Evolutionary conservation across 1,284 basidiomycete species (phyloP).

Genomic region (Farysia itapuensis): DNA sequence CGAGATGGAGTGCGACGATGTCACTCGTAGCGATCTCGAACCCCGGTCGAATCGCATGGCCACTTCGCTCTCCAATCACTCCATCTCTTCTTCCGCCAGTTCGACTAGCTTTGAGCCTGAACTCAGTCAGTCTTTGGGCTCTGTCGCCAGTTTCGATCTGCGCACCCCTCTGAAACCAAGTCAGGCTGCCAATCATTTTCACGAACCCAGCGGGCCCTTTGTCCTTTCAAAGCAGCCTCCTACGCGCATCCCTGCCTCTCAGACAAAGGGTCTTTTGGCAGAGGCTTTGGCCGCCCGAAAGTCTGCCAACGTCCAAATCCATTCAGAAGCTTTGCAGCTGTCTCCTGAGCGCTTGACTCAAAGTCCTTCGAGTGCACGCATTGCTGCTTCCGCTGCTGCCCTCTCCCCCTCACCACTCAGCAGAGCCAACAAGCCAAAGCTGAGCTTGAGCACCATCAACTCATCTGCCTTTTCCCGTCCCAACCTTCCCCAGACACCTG

Average conservation of each 20-base stretch:
- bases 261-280: conserved; percentile 20
- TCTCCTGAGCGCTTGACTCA: conserved; percentile 11
- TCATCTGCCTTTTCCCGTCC: conserved; percentile 28
- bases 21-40: no score
- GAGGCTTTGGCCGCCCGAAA: conserved; percentile 23
- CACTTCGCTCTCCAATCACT: conserved; percentile 28
- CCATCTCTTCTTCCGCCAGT: conserved; percentile 33
- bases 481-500: conserved; percentile 47
- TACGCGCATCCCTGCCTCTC: background rate
- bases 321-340: background rate
- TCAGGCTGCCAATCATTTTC: conserved; percentile 19
- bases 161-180: conserved; percentile 40
- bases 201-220: conserved; percentile 19
- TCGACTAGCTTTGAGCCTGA: conserved; percentile 26
- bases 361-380: background rate
- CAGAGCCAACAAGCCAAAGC: conserved; percentile 23
- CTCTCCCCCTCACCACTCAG: conserved; percentile 19
- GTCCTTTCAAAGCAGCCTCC: conserved; percentile 2
- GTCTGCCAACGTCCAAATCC: background rate
- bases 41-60: no score
- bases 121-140: conserved; percentile 43
- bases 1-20: conserved; percentile 35
- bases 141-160: conserved; percentile 44
- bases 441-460: conserved; percentile 14
- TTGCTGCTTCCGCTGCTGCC: conserved; percentile 1